Conservation (phyloP, 495 filamentous ascomycete species). For the Hypoxylon lenormandii region DNA sequence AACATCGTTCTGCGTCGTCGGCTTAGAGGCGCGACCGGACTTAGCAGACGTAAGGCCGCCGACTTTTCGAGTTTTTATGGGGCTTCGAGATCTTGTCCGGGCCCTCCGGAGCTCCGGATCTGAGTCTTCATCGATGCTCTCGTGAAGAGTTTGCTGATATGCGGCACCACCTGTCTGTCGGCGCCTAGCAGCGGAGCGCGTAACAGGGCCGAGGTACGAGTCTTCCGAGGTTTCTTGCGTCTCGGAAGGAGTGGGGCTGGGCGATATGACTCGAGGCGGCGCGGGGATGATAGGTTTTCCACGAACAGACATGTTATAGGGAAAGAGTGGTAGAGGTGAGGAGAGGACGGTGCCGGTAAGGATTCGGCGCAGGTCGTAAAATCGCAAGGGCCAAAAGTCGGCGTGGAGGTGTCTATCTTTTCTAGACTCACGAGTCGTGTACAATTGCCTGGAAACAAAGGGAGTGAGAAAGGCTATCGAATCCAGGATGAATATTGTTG, state of each 20-base stretch:
- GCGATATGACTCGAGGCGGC: constrained; percentile 77
- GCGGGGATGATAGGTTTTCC: constrained; percentile 64
- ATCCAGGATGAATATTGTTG: constrained; percentile 60
- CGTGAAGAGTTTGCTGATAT: constrained; percentile 53
- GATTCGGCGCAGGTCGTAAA: constrained; percentile 60
- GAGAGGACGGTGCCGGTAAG: constrained; percentile 64
- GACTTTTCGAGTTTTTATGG: constrained; percentile 63
- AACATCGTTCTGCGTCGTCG: constrained; percentile 45
- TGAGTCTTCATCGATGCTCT: constrained; percentile 53
- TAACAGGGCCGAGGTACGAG: constrained; percentile 71
- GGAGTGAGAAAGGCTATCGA: constrained; percentile 52
- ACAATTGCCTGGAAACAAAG: constrained; percentile 28
- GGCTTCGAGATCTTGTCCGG: constrained; percentile 65
- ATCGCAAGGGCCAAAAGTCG: constrained; percentile 59
- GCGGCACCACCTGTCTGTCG: constrained; percentile 53
- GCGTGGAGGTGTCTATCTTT: constrained; percentile 63
- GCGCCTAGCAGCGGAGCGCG: constrained; percentile 70
- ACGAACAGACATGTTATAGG: constrained; percentile 57
- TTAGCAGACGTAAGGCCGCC: constrained; percentile 59
- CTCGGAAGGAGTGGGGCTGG: constrained; percentile 74
- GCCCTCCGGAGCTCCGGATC: constrained; percentile 59
- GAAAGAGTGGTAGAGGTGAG: constrained; percentile 62
- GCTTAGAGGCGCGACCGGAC: constrained; percentile 29
- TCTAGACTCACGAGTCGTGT: constrained; percentile 58
- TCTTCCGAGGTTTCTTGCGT: constrained; percentile 58